A percentile compares a stretch with the other conserved stretches of the same genome.
Conservation (phyloP, 2,329 filamentous ascomycete genomes). For the Pseudogymnoascus sp. region DNA sequence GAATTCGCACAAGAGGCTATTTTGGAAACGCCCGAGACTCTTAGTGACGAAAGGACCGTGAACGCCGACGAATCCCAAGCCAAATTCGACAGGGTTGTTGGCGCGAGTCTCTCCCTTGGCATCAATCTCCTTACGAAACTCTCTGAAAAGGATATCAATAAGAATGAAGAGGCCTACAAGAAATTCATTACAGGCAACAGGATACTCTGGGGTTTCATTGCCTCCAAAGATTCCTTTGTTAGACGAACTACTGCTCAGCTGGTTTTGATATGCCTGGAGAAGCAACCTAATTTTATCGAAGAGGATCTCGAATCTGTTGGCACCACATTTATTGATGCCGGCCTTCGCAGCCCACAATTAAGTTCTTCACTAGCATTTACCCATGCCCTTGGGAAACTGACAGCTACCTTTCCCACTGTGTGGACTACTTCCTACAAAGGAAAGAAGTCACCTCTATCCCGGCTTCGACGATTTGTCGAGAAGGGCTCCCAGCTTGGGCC, state of each 20-base stretch:
- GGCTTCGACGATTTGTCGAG: constrained; percentile 65
- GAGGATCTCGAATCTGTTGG: constrained; percentile 44
- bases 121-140: constrained; percentile 44
- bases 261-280: constrained; percentile 40
- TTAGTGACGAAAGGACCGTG: constrained; percentile 84
- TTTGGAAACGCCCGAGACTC: constrained; percentile 67
- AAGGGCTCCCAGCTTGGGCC: constrained; percentile 77
- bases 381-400: constrained; percentile 58
- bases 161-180: constrained; percentile 54
- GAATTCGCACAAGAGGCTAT: constrained; percentile 75
- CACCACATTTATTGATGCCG: constrained; percentile 60
- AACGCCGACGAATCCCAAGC: constrained; percentile 76
- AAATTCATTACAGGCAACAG: constrained; percentile 57
- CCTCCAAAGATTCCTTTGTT: constrained; percentile 49
- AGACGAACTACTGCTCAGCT: constrained; percentile 46
- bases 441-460: constrained; percentile 45
- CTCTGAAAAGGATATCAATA: constrained; percentile 45
- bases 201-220: constrained; percentile 56
- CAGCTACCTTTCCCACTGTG: constrained; percentile 53
- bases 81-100: constrained; percentile 72
- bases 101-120: constrained; percentile 47
- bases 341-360: constrained; percentile 61
- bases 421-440: constrained; percentile 58
- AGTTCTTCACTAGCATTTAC: constrained; percentile 68
- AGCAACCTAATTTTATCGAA: constrained; percentile 38